phyloP scores from a whole-genome alignment of 305 asterid genomes.

The Nicotiana rustica region DNA sequence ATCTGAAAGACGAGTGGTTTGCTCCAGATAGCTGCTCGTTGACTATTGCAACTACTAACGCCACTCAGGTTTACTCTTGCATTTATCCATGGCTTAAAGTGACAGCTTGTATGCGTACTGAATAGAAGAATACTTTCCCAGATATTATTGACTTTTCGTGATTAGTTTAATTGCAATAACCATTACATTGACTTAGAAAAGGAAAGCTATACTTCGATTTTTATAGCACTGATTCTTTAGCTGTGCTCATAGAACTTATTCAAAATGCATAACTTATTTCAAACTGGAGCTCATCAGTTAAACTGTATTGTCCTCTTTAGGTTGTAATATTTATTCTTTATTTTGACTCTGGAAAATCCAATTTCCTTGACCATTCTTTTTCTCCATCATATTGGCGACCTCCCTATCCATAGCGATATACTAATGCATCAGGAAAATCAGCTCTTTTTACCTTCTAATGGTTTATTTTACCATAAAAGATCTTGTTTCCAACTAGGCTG shows the following conservation, averaged over 20 bases:
- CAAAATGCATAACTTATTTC: background rate
- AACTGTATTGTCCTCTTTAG: background rate
- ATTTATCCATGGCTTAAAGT: conserved; percentile 16
- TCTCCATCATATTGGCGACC: background rate
- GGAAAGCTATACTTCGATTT: background rate
- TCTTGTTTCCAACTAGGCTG: no score
- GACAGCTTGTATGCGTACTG: background rate
- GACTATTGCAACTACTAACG: conserved; percentile 93
- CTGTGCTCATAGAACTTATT: background rate
- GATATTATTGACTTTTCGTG: background rate
- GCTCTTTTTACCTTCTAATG: no score
- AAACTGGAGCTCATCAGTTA: background rate
- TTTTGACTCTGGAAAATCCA: background rate
- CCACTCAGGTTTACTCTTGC: conserved; percentile 67
- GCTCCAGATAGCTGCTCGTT: conserved; percentile 79
- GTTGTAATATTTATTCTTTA: background rate
- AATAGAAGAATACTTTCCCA: background rate
- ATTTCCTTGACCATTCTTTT: background rate
- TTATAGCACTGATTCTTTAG: background rate
- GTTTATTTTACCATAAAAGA: no score
- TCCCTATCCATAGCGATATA: background rate
- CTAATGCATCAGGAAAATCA: no score
- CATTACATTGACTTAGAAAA: background rate
- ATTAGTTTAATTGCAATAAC: background rate
- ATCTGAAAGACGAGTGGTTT: conserved; percentile 72